Conservation (phyloP, 2,329 filamentous ascomycete species). For the Stachybotrys echinatus region DNA sequence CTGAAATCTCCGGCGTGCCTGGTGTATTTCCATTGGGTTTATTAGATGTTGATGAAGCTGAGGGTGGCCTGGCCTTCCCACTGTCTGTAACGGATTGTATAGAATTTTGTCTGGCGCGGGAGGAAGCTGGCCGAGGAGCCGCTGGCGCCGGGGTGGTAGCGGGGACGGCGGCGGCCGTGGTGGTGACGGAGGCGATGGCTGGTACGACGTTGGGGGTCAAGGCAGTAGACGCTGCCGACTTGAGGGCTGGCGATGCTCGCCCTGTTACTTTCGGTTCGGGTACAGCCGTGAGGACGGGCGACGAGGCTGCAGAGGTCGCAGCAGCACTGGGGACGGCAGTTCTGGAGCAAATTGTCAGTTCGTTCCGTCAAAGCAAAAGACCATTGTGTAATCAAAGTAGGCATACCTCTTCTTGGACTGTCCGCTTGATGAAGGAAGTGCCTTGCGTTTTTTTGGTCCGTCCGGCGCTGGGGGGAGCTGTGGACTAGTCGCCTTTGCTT, state of each 20-base stretch:
- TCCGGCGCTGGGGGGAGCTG: constrained; percentile 64
- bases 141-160: constrained; percentile 17
- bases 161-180: neutral
- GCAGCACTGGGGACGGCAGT: constrained; percentile 37
- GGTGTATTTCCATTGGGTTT: constrained; percentile 50
- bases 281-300: constrained; percentile 66
- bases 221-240: neutral
- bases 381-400: neutral
- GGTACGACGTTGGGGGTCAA: constrained; percentile 28
- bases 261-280: constrained; percentile 51
- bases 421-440: constrained; percentile 57
- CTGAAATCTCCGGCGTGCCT: constrained; percentile 29
- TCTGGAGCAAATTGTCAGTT: constrained; percentile 17
- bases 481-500: constrained; percentile 59
- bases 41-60: constrained; percentile 52
- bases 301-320: constrained; percentile 69
- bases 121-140: constrained; percentile 57
- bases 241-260: constrained; percentile 55
- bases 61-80: constrained; percentile 41
- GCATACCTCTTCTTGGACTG: constrained; percentile 74
- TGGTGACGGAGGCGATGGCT: constrained; percentile 34
- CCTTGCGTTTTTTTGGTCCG: constrained; percentile 68
- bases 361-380: neutral
- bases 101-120: constrained; percentile 72
- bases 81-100: constrained; percentile 55